A percentile compares a stretch with the other conserved stretches of the same genome.
These are phyloP conservation scores for Kitagawia praeruptora DNA, from an alignment of 129 eudicot genomes.

Conservation along the genomic window DNA sequence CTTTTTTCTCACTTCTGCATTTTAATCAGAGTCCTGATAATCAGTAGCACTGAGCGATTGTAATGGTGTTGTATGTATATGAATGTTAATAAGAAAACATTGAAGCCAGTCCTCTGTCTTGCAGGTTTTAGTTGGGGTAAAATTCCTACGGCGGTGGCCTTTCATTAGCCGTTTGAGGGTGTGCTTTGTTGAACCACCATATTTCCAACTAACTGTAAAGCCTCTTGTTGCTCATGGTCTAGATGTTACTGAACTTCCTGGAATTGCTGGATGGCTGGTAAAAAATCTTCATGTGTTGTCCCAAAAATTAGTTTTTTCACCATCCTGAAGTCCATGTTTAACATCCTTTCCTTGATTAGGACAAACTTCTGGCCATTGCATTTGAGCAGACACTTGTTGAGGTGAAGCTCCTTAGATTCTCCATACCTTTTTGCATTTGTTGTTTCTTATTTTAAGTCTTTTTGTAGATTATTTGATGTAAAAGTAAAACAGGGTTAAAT, in stretches of 20 bases:
- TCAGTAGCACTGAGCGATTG: background rate
- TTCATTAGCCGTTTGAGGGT: conserved; percentile 75
- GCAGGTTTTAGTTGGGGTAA: conserved; percentile 87
- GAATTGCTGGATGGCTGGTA: conserved; percentile 97
- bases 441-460: background rate
- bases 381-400: conserved; percentile 88
- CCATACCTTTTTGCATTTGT: background rate
- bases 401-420: conserved; percentile 32
- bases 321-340: background rate
- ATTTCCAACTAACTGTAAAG: conserved; percentile 93
- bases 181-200: conserved; percentile 89
- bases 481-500: background rate
- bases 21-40: background rate
- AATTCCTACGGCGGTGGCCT: conserved; percentile 77
- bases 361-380: conserved; percentile 71
- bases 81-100: background rate
- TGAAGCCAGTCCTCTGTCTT: background rate
- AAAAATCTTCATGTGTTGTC: conserved; percentile 2
- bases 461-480: background rate
- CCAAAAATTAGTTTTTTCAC: background rate
- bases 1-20: background rate
- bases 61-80: background rate
- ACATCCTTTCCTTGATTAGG: conserved; percentile 31
- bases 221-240: conserved; percentile 85
- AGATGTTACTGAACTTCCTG: conserved; percentile 93